Conservation (phyloP, 164 flowering plant species). For the Magnolia officinalis region DNA sequence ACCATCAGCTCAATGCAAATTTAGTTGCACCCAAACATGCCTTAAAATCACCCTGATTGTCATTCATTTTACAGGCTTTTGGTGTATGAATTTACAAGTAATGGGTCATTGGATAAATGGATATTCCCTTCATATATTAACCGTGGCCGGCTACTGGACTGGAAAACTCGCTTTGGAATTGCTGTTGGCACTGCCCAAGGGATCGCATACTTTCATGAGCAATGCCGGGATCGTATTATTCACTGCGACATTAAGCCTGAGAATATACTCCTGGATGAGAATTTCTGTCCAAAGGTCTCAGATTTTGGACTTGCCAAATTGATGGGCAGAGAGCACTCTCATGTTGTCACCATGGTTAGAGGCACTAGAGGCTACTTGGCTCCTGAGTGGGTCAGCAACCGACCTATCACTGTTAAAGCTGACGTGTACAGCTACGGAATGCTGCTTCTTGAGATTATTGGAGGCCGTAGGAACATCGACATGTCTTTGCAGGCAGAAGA, state of each 20-base stretch:
- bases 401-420: constrained; percentile 91
- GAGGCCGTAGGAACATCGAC: constrained; percentile 89
- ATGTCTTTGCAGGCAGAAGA: constrained; percentile 71
- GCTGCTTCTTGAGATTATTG: constrained; percentile 89
- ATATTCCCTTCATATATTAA: constrained; percentile 54
- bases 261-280: constrained; percentile 80
- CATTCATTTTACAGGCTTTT: constrained; percentile 50
- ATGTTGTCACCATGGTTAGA: constrained; percentile 86
- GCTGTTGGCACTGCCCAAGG: constrained; percentile 88
- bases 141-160: constrained; percentile 51
- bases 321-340: constrained; percentile 92
- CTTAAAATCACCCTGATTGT: neutral
- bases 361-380: constrained; percentile 95
- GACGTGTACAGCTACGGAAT: constrained; percentile 95
- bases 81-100: constrained; percentile 87
- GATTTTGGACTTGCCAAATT: constrained; percentile 94
- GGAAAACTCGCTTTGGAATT: constrained; percentile 72
- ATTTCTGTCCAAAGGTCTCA: constrained; percentile 84
- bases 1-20: neutral
- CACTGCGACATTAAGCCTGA: constrained; percentile 98
- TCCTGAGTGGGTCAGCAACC: constrained; percentile 92
- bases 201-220: constrained; percentile 92
- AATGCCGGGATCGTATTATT: constrained; percentile 76
- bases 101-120: constrained; percentile 94
- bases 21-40: neutral